Conservation (phyloP, 192 early-diverging fungal genomes). For the Spizellomyces punctatus region DNA sequence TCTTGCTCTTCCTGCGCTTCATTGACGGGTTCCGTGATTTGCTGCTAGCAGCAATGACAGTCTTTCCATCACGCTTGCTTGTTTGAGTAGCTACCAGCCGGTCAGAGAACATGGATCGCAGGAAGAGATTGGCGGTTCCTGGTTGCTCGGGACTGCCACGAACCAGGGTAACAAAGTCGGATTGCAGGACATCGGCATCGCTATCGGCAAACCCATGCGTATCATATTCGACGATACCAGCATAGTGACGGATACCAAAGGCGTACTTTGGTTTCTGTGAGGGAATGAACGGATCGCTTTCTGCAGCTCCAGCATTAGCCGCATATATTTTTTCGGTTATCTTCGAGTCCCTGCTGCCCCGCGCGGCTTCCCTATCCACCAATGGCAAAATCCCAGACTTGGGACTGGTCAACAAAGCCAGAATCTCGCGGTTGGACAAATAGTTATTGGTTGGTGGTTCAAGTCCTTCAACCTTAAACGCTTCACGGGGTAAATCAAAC, state of each 20-base stretch:
- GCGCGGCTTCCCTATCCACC: slow-evolving; percentile 41
- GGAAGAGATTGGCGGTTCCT: slow-evolving; percentile 49
- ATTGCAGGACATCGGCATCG: slow-evolving; percentile 68
- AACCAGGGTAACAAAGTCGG: slow-evolving; percentile 85
- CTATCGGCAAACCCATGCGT: slow-evolving; percentile 75
- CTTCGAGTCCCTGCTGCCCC: slow-evolving; percentile 34
- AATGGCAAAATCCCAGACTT: slow-evolving; percentile 40
- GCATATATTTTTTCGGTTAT: slow-evolving; percentile 38
- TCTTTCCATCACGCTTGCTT: slow-evolving; percentile 34
- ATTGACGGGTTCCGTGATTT: slow-evolving; percentile 39
- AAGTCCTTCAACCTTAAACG: slow-evolving; percentile 40
- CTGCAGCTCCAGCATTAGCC: slow-evolving; percentile 21
- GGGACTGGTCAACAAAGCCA: slow-evolving; percentile 24
- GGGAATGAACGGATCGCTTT: slow-evolving; percentile 49
- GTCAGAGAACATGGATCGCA: slow-evolving; percentile 49
- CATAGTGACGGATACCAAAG: slow-evolving; percentile 52
- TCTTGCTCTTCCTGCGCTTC: slow-evolving; percentile 32
- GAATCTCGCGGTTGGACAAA: slow-evolving; percentile 27
- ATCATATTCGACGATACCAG: slow-evolving; percentile 70
- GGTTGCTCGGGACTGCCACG: slow-evolving; percentile 55
- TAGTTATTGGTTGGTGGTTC: slow-evolving; percentile 59
- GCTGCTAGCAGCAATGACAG: slow-evolving; percentile 44
- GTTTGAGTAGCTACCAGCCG: slow-evolving; percentile 49
- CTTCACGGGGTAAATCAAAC: slow-evolving; percentile 36
- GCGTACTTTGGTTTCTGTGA: slow-evolving; percentile 57